These are phyloP conservation scores for Arthrobotrys megalospora DNA, from an alignment of 2,329 filamentous ascomycete species.

Conservation along the genomic window DNA sequence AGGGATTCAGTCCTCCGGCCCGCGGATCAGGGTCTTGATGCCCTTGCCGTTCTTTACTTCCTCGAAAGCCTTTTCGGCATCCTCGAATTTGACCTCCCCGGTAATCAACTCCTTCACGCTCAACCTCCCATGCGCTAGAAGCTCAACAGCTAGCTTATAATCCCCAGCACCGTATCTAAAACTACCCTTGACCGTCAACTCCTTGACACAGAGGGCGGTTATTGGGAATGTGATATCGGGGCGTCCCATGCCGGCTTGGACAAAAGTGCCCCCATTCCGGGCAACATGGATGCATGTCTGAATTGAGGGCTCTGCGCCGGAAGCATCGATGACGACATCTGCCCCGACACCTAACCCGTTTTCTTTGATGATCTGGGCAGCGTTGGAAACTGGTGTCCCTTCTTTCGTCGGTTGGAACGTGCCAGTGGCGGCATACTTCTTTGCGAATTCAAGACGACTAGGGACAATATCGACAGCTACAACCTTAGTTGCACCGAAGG, in stretches of 20 bases:
- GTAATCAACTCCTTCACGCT: conserved; percentile 84
- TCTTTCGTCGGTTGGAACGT: conserved; percentile 76
- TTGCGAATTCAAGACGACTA: conserved; percentile 83
- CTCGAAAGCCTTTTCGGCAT: conserved; percentile 88
- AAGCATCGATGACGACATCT: conserved; percentile 85
- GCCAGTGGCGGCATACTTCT: conserved; percentile 73
- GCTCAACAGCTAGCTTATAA: conserved; percentile 84
- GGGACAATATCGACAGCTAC: conserved; percentile 91
- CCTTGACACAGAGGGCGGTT: conserved; percentile 89
- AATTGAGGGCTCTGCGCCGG: conserved; percentile 83
- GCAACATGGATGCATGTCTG: conserved; percentile 81
- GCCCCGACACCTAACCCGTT: conserved; percentile 76
- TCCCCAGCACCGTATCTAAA: conserved; percentile 93
- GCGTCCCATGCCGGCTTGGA: conserved; percentile 92
- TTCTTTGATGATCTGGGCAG: conserved; percentile 76
- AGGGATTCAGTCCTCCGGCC: conserved; percentile 72
- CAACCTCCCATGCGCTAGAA: conserved; percentile 81
- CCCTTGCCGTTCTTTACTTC: conserved; percentile 87
- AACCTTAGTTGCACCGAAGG: conserved; percentile 87
- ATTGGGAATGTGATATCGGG: conserved; percentile 91
- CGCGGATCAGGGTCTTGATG: conserved; percentile 79
- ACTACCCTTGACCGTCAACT: conserved; percentile 86
- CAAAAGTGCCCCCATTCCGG: conserved; percentile 80
- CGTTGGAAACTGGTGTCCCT: conserved; percentile 80
- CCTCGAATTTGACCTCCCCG: conserved; percentile 80